Evolutionary conservation across 345 rosid species (phyloP).

Genomic region (Combretum micranthum): DNA sequence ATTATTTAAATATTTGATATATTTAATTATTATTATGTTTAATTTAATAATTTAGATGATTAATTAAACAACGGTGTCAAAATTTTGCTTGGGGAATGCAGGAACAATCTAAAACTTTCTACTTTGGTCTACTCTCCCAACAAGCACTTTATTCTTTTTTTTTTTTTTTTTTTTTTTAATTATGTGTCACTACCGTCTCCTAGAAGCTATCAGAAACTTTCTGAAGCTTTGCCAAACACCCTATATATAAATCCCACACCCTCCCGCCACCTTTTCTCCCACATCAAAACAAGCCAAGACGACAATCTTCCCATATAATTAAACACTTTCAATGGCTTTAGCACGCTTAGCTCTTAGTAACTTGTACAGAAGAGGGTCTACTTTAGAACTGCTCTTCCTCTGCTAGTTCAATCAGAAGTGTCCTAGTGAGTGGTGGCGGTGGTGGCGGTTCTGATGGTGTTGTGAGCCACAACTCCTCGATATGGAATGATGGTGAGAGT

Average conservation of each 20-base stretch:
- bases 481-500: slow-evolving; percentile 5
- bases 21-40: too few relatives aligned
- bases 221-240: slow-evolving; percentile 16
- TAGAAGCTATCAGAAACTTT: slow-evolving; percentile 48
- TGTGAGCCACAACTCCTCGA: not conserved
- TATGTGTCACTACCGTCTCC: not conserved
- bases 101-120: slow-evolving; percentile 9
- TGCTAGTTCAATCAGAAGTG: slow-evolving; percentile 1
- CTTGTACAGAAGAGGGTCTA: slow-evolving; percentile 25
- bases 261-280: not conserved
- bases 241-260: not conserved
- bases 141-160: not conserved
- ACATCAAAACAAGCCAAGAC: too few relatives aligned
- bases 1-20: too few relatives aligned
- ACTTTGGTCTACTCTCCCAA: not conserved
- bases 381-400: not conserved
- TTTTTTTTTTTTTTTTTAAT: too few relatives aligned
- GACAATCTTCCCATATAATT: too few relatives aligned
- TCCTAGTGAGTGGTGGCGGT: slow-evolving; percentile 5
- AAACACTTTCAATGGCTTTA: slow-evolving; percentile 35
- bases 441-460: slow-evolving; percentile 15
- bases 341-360: slow-evolving; percentile 60
- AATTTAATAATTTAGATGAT: too few relatives aligned
- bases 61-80: too few relatives aligned
- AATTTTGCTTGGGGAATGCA: too few relatives aligned